phyloP scores from a whole-genome alignment of 495 filamentous ascomycete genomes.

The Aspergillus nanangensis region DNA sequence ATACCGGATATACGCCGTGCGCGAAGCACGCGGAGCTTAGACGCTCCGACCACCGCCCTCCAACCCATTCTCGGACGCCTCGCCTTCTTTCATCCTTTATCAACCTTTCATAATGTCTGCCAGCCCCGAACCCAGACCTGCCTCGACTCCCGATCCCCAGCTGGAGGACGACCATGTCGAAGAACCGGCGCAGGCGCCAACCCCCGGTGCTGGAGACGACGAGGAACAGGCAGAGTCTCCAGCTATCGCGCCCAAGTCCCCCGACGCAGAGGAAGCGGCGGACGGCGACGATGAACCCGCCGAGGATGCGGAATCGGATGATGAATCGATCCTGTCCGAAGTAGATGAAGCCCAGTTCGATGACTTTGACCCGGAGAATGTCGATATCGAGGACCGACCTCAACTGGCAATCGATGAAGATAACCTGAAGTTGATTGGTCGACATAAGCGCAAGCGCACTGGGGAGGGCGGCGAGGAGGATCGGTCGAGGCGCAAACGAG shows the following conservation, averaged over 20 bases:
- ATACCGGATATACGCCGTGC: neutral
- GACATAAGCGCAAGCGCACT: conserved; percentile 78
- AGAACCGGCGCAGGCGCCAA: conserved; percentile 6
- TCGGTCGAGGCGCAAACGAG: conserved; percentile 64
- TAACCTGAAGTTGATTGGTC: conserved; percentile 68
- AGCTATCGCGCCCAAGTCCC: conserved; percentile 5
- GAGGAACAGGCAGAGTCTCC: conserved; percentile 13
- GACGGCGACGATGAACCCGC: conserved; percentile 11
- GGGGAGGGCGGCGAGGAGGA: conserved; percentile 47
- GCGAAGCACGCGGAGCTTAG: neutral
- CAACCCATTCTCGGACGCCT: neutral
- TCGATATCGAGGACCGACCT: conserved; percentile 72
- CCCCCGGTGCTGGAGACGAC: conserved; percentile 23
- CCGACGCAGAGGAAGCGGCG: conserved; percentile 11
- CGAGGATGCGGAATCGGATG: conserved; percentile 5
- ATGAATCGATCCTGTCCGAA: conserved; percentile 85
- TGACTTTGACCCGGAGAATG: conserved; percentile 76
- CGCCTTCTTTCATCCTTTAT: neutral
- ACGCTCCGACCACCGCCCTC: neutral
- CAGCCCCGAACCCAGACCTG: conserved; percentile 29
- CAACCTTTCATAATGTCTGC: conserved; percentile 32
- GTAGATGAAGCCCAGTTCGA: conserved; percentile 94
- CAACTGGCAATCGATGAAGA: conserved; percentile 82
- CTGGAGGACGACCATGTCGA: conserved; percentile 20
- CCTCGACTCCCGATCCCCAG: conserved; percentile 17